Base-by-base conservation (phyloP, 2,329 filamentous ascomycete genomes). In the Fonsecaea monophora region DNA sequence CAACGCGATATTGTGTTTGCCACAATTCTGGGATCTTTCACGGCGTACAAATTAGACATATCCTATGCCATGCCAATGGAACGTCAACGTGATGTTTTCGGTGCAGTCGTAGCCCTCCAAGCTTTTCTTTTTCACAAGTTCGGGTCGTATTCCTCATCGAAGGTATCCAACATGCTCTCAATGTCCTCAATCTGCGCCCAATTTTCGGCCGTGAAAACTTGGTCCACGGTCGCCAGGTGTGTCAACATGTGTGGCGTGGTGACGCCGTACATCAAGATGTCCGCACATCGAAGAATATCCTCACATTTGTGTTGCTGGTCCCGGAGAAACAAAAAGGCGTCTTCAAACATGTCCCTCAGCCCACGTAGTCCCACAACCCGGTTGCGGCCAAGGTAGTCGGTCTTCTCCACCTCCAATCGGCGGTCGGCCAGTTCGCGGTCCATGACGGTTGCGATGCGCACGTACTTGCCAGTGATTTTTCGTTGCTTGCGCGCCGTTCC, bases 401-500 rank as follows among this genome's bases (percentile, higher is more conserved):
- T 25, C 54, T 59, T 58, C 35, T 69, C 68, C 4, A 69, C 65
- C 4, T 53, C 53, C 38, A 32, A 1, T 10, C 68, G 68, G 13
- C 62, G 65, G 8, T 56, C 13, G n/a, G 58, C 34, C 4, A 57
- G n/a, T 13, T 54, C 25, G 5, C 34, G 13, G 18, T 48, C 32
- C n/a, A 32, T 32, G 4, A 63, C 38, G 15, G 62, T 25, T 2
- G 40, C 25, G 48, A 65, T 48, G 10, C 30, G 62, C 1, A 65
- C 54, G 40, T 65, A 67, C 5, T 32, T 55, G 25, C 60, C 55
- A 30, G 15, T 53, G 21, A 53, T 59, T 7, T 40, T 50, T 10
- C 54, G 48, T 34, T 62, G 57, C 50, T 59, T 63, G 40, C 68
- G 68, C 13, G 68, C 68, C 12, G 38, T 59, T 37, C 68, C 68